A percentile compares a stretch with the other conserved stretches of the same genome.
Evolutionary conservation across 768 basidiomycete genomes (phyloP).

Genomic region (Suillus hirtellus): DNA sequence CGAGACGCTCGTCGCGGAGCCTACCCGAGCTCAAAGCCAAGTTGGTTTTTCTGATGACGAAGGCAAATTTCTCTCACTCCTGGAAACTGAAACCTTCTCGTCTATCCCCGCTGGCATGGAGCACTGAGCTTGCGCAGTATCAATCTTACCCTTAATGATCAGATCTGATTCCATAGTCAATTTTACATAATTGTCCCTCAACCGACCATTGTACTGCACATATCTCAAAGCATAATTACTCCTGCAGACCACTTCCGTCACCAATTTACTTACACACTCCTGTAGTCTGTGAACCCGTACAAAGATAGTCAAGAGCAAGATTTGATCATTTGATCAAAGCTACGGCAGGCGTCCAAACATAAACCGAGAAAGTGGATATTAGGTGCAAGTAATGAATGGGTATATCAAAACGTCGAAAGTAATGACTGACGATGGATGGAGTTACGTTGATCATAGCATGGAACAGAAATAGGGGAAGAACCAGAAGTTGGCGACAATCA

Average conservation of each 20-base stretch:
- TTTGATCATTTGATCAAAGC: constrained; percentile 26
- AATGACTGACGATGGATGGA: constrained; percentile 34
- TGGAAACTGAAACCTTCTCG: neutral
- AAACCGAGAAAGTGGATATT: constrained; percentile 36
- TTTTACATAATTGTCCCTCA: constrained; percentile 7
- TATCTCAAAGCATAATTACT: constrained; percentile 17
- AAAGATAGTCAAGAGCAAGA: constrained; percentile 28
- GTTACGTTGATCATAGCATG: constrained; percentile 29
- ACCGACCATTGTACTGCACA: constrained; percentile 13
- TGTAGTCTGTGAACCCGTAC: constrained; percentile 28
- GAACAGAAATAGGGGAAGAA: constrained; percentile 20
- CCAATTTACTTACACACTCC: constrained; percentile 30
- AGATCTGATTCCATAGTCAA: neutral
- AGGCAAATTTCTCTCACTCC: neutral
- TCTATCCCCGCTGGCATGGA: neutral
- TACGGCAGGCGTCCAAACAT: constrained; percentile 24
- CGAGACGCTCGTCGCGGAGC: neutral
- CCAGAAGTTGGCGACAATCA: constrained; percentile 28
- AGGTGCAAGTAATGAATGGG: constrained; percentile 35
- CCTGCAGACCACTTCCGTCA: constrained; percentile 12
- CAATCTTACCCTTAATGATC: neutral
- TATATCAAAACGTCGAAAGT: constrained; percentile 41
- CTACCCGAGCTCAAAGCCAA: neutral
- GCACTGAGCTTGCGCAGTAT: neutral
- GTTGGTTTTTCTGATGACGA: neutral